A percentile compares a stretch with the other conserved stretches of the same genome.
phyloP scores from a whole-genome alignment of 202 grass and related monocot species.

The Carex arenaria region DNA sequence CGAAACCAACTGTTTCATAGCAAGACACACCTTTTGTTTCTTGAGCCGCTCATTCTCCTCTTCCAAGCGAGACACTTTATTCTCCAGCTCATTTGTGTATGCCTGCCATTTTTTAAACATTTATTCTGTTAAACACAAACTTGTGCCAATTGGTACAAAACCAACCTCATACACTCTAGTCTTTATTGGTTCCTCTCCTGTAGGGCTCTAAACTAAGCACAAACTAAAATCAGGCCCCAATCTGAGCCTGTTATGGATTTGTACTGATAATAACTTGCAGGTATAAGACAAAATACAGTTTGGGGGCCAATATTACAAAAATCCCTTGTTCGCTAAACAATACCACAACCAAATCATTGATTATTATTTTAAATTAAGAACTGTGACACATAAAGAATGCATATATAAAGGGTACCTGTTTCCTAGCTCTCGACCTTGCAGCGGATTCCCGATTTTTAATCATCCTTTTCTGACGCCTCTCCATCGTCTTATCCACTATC shows the following conservation, averaged over 20 bases:
- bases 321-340: neutral
- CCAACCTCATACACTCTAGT: neutral
- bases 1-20: neutral
- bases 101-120: slow-evolving; percentile 57
- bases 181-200: neutral
- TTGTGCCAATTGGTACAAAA: neutral
- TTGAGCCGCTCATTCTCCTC: slow-evolving; percentile 73
- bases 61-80: slow-evolving; percentile 92
- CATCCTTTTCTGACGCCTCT: slow-evolving; percentile 99
- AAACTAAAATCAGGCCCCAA: slow-evolving; percentile 1
- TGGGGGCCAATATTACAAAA: neutral
- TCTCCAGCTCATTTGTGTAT: slow-evolving; percentile 97
- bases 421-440: slow-evolving; percentile 97
- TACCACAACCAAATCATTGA: neutral
- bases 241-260: neutral
- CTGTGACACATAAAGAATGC: slow-evolving; percentile 3
- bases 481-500: slow-evolving; percentile 53
- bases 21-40: slow-evolving; percentile 68
- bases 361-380: neutral
- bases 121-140: slow-evolving; percentile 9
- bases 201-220: neutral
- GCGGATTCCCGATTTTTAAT: slow-evolving; percentile 98
- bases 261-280: neutral
- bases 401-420: slow-evolving; percentile 49
- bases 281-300: neutral